Percentiles rank a stretch among this genome's conserved stretches.
Conservation (phyloP, 2,329 filamentous ascomycete species). For the Helotiales sp. region DNA sequence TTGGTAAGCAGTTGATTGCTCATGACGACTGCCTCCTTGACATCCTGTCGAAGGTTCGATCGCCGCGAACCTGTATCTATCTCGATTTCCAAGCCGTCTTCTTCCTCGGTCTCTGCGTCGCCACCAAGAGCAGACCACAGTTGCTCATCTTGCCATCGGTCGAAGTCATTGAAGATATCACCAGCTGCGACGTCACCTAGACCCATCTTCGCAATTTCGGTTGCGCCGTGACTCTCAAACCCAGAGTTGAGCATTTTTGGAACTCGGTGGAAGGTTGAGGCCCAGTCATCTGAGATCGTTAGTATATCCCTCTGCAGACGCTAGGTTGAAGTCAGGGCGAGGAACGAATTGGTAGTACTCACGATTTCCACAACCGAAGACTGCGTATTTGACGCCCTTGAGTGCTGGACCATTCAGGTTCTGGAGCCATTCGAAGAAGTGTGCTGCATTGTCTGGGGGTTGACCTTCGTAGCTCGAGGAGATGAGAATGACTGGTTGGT, state of each 20-base stretch:
- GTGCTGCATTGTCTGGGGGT: slow-evolving; percentile 71
- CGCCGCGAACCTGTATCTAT: slow-evolving; percentile 34
- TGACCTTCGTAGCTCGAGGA: slow-evolving; percentile 76
- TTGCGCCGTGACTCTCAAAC: slow-evolving; percentile 15
- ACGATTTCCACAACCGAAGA: slow-evolving; percentile 70
- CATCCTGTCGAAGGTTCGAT: slow-evolving; percentile 60
- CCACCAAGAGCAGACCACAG: slow-evolving; percentile 51
- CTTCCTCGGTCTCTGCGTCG: slow-evolving; percentile 25
- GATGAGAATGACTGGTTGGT: slow-evolving; percentile 67
- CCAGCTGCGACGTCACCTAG: slow-evolving; percentile 38
- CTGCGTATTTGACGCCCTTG: slow-evolving; percentile 63
- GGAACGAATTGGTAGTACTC: slow-evolving; percentile 38
- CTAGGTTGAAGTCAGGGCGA: not conserved
- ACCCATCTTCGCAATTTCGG: slow-evolving; percentile 16
- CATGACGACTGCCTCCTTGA: slow-evolving; percentile 64
- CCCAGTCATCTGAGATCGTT: slow-evolving; percentile 53
- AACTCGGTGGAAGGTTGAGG: slow-evolving; percentile 67
- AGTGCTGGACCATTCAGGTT: slow-evolving; percentile 45
- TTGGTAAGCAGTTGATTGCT: slow-evolving; percentile 57
- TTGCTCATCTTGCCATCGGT: slow-evolving; percentile 67
- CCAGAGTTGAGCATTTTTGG: slow-evolving; percentile 62
- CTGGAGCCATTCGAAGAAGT: slow-evolving; percentile 71
- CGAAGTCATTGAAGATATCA: slow-evolving; percentile 72
- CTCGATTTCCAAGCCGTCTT: slow-evolving; percentile 30
- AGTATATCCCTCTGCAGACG: no score